phyloP scores from a whole-genome alignment of 208 protist species.

The Porcisia hertigi region DNA sequence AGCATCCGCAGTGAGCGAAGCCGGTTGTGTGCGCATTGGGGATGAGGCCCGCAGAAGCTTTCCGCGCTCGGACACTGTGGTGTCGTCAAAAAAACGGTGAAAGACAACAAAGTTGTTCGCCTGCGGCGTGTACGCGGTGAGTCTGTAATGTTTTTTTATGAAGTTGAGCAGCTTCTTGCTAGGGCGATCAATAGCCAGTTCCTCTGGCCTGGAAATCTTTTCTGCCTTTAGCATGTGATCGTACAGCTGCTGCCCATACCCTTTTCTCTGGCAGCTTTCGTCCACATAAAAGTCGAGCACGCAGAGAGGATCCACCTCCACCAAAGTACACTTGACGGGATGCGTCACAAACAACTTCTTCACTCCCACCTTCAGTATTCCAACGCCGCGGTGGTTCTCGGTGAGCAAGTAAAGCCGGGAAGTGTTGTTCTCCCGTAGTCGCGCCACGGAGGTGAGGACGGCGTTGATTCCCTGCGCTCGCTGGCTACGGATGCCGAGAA shows the following conservation, averaged over 20 bases:
- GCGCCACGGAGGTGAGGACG: slow-evolving; percentile 65
- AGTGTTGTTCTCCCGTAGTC: slow-evolving; percentile 54
- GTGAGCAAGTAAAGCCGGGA: slow-evolving; percentile 72
- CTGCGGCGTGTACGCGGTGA: slow-evolving; percentile 79
- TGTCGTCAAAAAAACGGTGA: slow-evolving; percentile 78
- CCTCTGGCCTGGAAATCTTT: slow-evolving; percentile 34
- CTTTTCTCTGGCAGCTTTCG: slow-evolving; percentile 79
- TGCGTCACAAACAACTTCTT: slow-evolving; percentile 91
- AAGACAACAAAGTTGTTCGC: slow-evolving; percentile 95
- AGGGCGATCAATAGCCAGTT: slow-evolving; percentile 91
- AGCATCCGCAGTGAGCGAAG: background rate
- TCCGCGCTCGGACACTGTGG: slow-evolving; percentile 51
- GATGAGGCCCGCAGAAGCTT: slow-evolving; percentile 30
- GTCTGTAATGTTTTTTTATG: slow-evolving; percentile 84
- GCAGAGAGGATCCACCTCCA: slow-evolving; percentile 92
- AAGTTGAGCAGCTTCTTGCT: slow-evolving; percentile 91
- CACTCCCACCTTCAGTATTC: slow-evolving; percentile 89
- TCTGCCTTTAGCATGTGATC: slow-evolving; percentile 56
- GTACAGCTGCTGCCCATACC: slow-evolving; percentile 85
- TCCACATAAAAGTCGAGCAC: slow-evolving; percentile 95
- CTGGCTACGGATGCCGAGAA: slow-evolving; percentile 65
- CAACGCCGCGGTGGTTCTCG: slow-evolving; percentile 55
- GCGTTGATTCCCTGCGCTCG: slow-evolving; percentile 54
- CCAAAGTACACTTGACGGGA: slow-evolving; percentile 37
- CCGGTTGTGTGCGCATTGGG: background rate